A percentile compares a stretch with the other conserved stretches of the same genome.
phyloP scores from a whole-genome alignment of 1,284 basidiomycete species.

The Takashimella tepidaria region DNA sequence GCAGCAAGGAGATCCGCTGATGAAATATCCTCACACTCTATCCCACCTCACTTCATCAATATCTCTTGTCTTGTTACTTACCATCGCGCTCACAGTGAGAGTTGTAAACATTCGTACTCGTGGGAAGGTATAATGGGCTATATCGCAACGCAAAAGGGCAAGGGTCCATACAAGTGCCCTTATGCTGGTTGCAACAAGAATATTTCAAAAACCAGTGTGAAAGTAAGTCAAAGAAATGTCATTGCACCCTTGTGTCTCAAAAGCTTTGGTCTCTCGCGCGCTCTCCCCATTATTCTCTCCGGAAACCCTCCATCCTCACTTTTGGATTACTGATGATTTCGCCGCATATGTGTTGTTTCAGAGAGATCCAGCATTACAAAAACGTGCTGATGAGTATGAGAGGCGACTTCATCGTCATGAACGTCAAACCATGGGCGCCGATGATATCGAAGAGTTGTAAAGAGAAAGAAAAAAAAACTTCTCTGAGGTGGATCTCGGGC shows the following conservation, averaged over 20 bases:
- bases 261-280: no score
- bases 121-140: slow-evolving; percentile 14
- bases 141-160: slow-evolving; percentile 8
- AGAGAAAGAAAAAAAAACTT: neutral
- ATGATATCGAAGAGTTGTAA: slow-evolving; percentile 4
- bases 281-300: neutral
- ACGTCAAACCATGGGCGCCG: neutral
- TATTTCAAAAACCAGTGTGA: slow-evolving; percentile 9
- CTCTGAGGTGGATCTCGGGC: neutral
- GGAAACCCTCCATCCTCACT: neutral
- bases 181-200: slow-evolving; percentile 36
- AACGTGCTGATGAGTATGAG: slow-evolving; percentile 3
- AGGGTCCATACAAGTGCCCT: slow-evolving; percentile 29
- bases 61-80: no score
- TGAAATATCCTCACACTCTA: slow-evolving; percentile 50
- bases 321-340: neutral
- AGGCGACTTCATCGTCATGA: neutral
- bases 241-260: no score
- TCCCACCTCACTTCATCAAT: no score
- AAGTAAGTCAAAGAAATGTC: slow-evolving; percentile 18
- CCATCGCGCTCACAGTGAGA: slow-evolving; percentile 14
- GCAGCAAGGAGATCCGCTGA: slow-evolving; percentile 58
- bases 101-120: slow-evolving; percentile 28
- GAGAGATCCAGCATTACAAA: slow-evolving; percentile 6
- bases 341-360: neutral